A percentile compares a stretch with the other conserved stretches of the same genome.
Evolutionary conservation across 768 basidiomycete genomes (phyloP).

Genomic region (Mycena sanguinolenta): DNA sequence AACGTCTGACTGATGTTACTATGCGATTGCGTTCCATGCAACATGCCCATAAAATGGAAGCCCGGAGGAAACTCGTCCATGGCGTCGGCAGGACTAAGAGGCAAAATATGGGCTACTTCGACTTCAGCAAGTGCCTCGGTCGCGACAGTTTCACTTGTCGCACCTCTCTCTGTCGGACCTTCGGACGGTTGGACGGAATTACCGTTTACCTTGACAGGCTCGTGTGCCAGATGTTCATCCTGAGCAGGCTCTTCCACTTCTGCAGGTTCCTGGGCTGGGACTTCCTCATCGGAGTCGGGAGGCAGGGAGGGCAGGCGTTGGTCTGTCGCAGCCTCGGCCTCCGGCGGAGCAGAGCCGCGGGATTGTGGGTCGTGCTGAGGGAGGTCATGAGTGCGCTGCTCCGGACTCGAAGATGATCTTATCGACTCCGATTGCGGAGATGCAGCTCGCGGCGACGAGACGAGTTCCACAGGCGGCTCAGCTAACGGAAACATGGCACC

Average conservation of each 20-base stretch:
- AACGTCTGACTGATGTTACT: not conserved
- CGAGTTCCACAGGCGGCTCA: constrained; percentile 16
- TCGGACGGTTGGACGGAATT: not conserved
- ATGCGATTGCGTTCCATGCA: constrained; percentile 3
- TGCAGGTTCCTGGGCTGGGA: not conserved
- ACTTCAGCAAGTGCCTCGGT: constrained; percentile 7
- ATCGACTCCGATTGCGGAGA: constrained; percentile 27
- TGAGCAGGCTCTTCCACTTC: not conserved
- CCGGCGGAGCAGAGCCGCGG: constrained; percentile 18
- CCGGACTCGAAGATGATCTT: constrained; percentile 37
- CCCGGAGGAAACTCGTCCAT: constrained; percentile 36
- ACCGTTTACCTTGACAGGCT: not conserved
- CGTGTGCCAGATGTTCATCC: not conserved
- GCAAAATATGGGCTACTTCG: constrained; percentile 29
- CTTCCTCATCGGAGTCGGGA: constrained; percentile 34
- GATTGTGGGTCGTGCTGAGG: not conserved
- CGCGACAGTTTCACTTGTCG: not conserved
- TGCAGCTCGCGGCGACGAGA: not conserved
- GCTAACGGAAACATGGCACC: constrained; percentile 1
- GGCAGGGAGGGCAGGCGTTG: constrained; percentile 28
- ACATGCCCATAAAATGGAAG: constrained; percentile 35
- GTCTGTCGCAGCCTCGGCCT: constrained; percentile 9
- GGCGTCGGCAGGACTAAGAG: constrained; percentile 29
- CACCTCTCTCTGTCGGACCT: not conserved
- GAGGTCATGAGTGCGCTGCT: constrained; percentile 23